Conservation (phyloP, 768 basidiomycete species). For the Pisolithus sp. region DNA sequence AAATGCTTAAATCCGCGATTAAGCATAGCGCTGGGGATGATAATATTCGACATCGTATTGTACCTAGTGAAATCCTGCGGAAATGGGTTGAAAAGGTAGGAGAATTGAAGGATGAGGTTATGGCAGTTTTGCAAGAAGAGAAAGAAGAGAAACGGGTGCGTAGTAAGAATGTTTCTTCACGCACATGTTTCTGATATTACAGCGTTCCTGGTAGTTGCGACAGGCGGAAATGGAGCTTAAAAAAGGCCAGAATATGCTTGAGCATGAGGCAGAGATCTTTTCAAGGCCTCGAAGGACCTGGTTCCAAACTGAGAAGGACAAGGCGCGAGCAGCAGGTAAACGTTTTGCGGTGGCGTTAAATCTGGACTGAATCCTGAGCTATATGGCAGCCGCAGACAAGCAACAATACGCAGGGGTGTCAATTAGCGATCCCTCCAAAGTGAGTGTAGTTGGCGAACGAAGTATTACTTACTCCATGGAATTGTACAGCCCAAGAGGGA, state of each 20-base stretch:
- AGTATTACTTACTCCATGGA: neutral
- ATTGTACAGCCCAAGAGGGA: constrained; percentile 61
- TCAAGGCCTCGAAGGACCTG: constrained; percentile 94
- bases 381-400: constrained; percentile 62
- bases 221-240: constrained; percentile 93
- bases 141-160: constrained; percentile 88
- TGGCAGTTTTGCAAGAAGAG: constrained; percentile 81
- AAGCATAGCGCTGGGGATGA: constrained; percentile 78
- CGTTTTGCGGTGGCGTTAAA: neutral
- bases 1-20: constrained; percentile 92
- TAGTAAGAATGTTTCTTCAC: constrained; percentile 2
- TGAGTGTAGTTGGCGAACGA: constrained; percentile 15
- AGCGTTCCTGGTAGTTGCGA: constrained; percentile 48
- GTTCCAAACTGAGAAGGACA: constrained; percentile 91
- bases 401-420: constrained; percentile 49
- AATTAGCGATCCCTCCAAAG: constrained; percentile 35
- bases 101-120: constrained; percentile 67
- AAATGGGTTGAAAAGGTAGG: constrained; percentile 69
- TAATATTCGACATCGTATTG: constrained; percentile 80
- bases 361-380: constrained; percentile 2
- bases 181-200: constrained; percentile 7
- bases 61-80: constrained; percentile 68
- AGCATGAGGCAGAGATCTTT: constrained; percentile 89
- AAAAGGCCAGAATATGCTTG: constrained; percentile 93
- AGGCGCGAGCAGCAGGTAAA: constrained; percentile 69